Evolutionary conservation across 2,329 filamentous ascomycete genomes (phyloP).

Genomic region (Didymella lethalis): DNA sequence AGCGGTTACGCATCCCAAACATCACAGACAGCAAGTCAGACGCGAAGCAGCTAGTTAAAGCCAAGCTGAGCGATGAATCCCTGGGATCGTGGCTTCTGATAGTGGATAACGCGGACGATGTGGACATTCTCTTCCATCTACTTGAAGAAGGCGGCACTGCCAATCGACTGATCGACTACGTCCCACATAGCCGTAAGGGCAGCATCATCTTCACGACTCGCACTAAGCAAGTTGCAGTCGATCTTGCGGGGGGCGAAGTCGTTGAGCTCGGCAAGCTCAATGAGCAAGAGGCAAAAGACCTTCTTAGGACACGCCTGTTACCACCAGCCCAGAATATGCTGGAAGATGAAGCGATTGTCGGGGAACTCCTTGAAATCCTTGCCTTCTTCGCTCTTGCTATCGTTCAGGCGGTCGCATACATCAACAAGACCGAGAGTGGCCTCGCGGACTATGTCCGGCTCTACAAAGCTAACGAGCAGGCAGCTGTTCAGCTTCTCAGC

Average conservation of each 20-base stretch:
- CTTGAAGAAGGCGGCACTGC: neutral
- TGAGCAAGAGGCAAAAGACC: constrained; percentile 20
- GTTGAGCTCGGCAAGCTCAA: neutral
- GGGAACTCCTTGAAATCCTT: neutral
- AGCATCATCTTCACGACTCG: neutral
- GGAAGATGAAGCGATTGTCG: neutral
- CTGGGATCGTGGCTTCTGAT: neutral
- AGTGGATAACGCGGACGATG: neutral
- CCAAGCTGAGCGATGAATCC: neutral
- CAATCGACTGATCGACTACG: neutral
- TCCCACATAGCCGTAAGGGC: neutral
- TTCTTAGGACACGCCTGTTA: neutral
- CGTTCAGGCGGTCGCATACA: neutral
- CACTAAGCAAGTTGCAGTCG: neutral
- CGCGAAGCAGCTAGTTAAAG: constrained; percentile 20
- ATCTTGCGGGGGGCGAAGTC: neutral
- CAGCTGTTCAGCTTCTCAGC: neutral
- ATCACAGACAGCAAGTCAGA: constrained; percentile 35
- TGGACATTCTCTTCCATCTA: neutral
- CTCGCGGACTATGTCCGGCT: neutral
- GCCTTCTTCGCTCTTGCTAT: neutral
- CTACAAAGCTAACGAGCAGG: neutral
- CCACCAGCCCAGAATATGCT: neutral
- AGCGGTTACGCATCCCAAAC: neutral
- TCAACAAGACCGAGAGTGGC: neutral